Conservation (phyloP, 805 yeast species). For the Wickerhamomyces chaumierensis region DNA sequence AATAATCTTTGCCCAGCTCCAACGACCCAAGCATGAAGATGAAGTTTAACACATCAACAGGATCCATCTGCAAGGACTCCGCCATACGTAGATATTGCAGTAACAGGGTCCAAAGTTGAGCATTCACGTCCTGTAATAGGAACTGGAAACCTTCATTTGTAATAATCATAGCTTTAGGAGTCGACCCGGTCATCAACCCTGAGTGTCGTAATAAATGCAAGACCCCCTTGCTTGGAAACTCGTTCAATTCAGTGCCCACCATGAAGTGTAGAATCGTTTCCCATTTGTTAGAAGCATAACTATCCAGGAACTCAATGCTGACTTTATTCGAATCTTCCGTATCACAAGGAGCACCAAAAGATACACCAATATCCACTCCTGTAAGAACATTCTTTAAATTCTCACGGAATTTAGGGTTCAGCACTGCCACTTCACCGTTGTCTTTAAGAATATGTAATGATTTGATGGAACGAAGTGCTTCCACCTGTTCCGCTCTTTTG, state of each 20-base stretch:
- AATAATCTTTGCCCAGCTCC: slow-evolving; percentile 82
- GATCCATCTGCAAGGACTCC: slow-evolving; percentile 80
- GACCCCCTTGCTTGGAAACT: slow-evolving; percentile 73
- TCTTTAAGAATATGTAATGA: slow-evolving; percentile 68
- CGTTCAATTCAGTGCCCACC: slow-evolving; percentile 82
- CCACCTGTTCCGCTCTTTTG: slow-evolving; percentile 45
- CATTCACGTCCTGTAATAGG: slow-evolving; percentile 79
- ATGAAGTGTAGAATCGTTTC: slow-evolving; percentile 91
- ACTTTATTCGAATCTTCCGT: slow-evolving; percentile 45
- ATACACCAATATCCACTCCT: slow-evolving; percentile 55
- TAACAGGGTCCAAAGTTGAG: slow-evolving; percentile 89
- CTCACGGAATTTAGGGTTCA: slow-evolving; percentile 64
- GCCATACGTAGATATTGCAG: slow-evolving; percentile 81
- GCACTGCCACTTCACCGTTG: slow-evolving; percentile 30
- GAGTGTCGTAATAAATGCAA: slow-evolving; percentile 65
- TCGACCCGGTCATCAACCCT: slow-evolving; percentile 71
- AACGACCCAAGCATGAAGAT: slow-evolving; percentile 88
- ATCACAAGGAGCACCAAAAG: slow-evolving; percentile 67
- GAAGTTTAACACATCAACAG: slow-evolving; percentile 90
- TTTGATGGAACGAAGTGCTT: slow-evolving; percentile 68
- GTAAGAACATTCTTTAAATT: slow-evolving; percentile 78
- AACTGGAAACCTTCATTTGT: slow-evolving; percentile 94
- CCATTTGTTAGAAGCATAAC: slow-evolving; percentile 83
- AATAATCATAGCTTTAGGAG: slow-evolving; percentile 41
- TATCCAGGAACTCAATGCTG: slow-evolving; percentile 56